Conservation (phyloP, 192 early-diverging fungal genomes). For the Coemansia sp. region DNA sequence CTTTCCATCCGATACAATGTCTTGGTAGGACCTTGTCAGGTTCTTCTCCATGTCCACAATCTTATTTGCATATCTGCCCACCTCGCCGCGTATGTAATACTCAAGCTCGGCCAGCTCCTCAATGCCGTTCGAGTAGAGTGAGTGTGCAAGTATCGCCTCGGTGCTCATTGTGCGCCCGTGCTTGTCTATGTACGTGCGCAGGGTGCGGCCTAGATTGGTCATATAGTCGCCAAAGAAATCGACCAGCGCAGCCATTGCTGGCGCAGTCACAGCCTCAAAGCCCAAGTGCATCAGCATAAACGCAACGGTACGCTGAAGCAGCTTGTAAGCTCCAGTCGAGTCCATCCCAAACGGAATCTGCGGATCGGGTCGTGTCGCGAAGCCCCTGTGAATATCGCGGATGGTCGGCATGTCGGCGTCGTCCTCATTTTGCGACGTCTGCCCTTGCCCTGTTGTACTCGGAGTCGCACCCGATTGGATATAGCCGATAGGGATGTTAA, state of each 20-base stretch:
- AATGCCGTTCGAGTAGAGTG: slow-evolving; percentile 83
- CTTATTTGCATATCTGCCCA: slow-evolving; percentile 68
- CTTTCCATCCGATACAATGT: slow-evolving; percentile 32
- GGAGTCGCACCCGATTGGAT: slow-evolving; percentile 1
- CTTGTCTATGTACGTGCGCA: slow-evolving; percentile 76
- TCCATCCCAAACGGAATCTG: slow-evolving; percentile 61
- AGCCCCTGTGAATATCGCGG: slow-evolving; percentile 21
- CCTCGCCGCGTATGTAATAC: slow-evolving; percentile 76
- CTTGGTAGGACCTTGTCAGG: slow-evolving; percentile 67
- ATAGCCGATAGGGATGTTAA: slow-evolving; percentile 48
- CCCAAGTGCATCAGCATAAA: slow-evolving; percentile 83
- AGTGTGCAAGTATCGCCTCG: slow-evolving; percentile 82
- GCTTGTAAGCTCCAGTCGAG: slow-evolving; percentile 54
- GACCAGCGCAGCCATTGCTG: slow-evolving; percentile 68
- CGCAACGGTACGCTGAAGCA: slow-evolving; percentile 61
- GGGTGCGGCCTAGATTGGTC: slow-evolving; percentile 75
- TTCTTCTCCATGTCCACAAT: slow-evolving; percentile 75
- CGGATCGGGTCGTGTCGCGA: slow-evolving; percentile 34
- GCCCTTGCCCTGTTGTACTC: background rate
- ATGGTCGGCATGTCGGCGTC: slow-evolving; percentile 43
- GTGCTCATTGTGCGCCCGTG: slow-evolving; percentile 68
- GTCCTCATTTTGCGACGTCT: background rate
- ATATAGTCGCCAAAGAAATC: slow-evolving; percentile 83
- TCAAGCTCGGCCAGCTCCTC: slow-evolving; percentile 66
- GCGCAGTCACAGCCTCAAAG: slow-evolving; percentile 75